phyloP scores from a whole-genome alignment of 2,329 filamentous ascomycete genomes.

The Alternaria sp. region DNA sequence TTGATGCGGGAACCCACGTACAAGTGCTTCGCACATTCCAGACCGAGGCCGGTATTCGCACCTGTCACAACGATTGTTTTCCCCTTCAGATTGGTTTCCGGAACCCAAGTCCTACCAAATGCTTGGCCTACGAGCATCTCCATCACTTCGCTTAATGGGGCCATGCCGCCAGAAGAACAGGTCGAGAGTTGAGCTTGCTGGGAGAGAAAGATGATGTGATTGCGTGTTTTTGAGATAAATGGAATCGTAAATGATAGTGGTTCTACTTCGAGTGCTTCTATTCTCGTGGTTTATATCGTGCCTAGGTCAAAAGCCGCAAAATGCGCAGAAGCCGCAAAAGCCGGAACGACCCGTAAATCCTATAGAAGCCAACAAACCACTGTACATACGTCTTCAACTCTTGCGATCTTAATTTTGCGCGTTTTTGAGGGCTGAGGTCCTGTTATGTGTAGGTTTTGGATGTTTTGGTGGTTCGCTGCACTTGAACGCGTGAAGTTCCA shows the following conservation, averaged over 20 bases:
- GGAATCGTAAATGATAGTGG: too few species aligned
- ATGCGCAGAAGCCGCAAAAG: not conserved
- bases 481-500: not conserved
- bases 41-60: conserved; percentile 18
- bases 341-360: not conserved
- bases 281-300: not conserved
- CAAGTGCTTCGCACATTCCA: conserved; percentile 20
- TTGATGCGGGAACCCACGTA: not conserved
- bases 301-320: not conserved
- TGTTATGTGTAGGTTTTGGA: not conserved
- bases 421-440: not conserved
- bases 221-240: not conserved
- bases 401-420: not conserved
- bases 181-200: too few species aligned
- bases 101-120: conserved; percentile 14
- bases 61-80: conserved; percentile 20
- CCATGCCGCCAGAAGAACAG: conserved; percentile 2
- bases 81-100: conserved; percentile 5
- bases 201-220: not conserved
- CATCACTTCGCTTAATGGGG: conserved; percentile 15
- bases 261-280: not conserved
- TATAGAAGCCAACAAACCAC: not conserved
- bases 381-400: too few species aligned
- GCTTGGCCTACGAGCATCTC: conserved; percentile 20
- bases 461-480: not conserved